Base-by-base conservation (phyloP, 192 early-diverging fungal species). In the Phlyctochytrium arcticum region DNA sequence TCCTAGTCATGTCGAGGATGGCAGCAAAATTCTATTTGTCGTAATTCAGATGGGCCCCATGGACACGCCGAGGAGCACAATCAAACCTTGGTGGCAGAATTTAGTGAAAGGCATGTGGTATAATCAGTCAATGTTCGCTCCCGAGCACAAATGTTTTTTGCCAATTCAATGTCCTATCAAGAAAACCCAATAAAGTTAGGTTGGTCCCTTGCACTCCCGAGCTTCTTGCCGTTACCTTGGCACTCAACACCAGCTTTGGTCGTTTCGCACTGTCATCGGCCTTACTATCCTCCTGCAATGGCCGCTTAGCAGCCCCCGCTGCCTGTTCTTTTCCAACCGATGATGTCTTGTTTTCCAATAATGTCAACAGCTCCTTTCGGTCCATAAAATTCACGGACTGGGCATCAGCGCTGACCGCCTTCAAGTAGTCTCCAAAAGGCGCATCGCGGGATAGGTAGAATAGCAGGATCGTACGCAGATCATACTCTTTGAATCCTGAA, bases 311-410 rank as follows among this genome's bases (percentile, higher is more conserved):
- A 19, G 39, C 21, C 21, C 39, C 39, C 12, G 39, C 12, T 19
- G 2, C 21, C 15, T 12, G 21, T 44, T 44, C 39, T 19, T 44
- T 44, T 44, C 15, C 39, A 31, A 61, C 71, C 4, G 79, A 67
- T 2, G 78, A 67, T 34, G 80, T 79, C 19, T 80, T 65, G 19
- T 69, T 88, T 0, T 86, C 90, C 44, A 95, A 66, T 53, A 90
- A 90, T 50, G 88, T 88, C 15, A 90, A 65, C 24, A 93, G 75
- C 15, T 83, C 73, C 49, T 72, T 75, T 48, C 89, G 78, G 69
- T 95, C 91, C 39, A 89, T 74, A 64, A 91, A 88, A 0, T 85
- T 86, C 30, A 95, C 83, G 19, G 83, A 80, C 26, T 87, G 75
- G 4, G 79, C 82, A 54, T 81, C 75, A 6, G 74, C 70, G 42